These are phyloP conservation scores for Erysimum cheiri DNA, from an alignment of 441 rosid genomes.

Conservation along the genomic window DNA sequence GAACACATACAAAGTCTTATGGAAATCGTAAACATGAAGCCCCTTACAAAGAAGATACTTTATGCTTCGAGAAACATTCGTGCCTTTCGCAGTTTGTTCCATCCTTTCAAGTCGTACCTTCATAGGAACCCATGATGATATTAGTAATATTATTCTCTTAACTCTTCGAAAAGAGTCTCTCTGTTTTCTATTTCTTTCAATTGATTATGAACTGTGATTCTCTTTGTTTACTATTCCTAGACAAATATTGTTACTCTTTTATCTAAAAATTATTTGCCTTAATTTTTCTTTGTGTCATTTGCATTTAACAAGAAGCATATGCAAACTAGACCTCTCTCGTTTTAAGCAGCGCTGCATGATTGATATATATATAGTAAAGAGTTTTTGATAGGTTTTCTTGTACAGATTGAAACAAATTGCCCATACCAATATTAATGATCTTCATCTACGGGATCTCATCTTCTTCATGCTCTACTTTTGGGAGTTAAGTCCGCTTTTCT, in stretches of 20 bases:
- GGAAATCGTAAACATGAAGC: constrained; percentile 1
- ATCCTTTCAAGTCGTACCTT: constrained; percentile 3
- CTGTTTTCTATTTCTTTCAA: neutral
- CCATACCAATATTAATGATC: neutral
- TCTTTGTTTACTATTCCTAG: neutral
- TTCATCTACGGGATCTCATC: neutral
- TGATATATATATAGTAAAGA: neutral
- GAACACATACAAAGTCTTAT: neutral
- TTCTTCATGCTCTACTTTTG: neutral
- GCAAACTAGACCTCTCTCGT: neutral
- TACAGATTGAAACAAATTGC: neutral
- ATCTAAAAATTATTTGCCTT: too few species aligned
- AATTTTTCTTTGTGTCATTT: neutral
- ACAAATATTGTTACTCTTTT: neutral
- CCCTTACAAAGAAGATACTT: neutral
- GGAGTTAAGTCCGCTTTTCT: neutral
- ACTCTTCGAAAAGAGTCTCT: neutral
- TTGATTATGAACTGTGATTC: neutral
- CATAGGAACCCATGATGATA: neutral
- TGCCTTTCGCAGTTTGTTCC: constrained; percentile 7
- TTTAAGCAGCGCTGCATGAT: neutral
- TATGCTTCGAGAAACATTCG: neutral
- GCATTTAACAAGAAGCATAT: neutral
- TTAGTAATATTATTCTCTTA: neutral
- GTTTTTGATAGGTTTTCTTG: neutral